These are phyloP conservation scores for Xylariaceae sp. DNA, from an alignment of 2,329 filamentous ascomycete genomes.

Conservation along the genomic window DNA sequence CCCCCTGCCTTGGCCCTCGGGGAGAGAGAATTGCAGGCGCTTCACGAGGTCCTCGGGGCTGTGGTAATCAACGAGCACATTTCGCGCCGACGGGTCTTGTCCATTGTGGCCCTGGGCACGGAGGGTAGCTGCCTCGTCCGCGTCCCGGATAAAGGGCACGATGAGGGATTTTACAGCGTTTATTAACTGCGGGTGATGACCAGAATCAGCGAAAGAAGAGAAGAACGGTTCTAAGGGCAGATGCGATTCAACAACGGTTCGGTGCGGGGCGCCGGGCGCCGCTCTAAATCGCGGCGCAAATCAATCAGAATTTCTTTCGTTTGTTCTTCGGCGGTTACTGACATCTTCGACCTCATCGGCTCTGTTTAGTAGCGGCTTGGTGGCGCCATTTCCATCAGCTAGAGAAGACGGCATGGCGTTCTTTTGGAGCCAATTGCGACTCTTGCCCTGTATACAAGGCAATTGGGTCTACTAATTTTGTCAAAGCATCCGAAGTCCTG, in stretches of 20 bases:
- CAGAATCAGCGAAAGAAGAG: not conserved
- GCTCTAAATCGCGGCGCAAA: not conserved
- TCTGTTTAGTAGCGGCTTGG: conserved; percentile 28
- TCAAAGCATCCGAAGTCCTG: no score
- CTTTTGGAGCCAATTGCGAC: not conserved
- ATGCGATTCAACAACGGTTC: not conserved
- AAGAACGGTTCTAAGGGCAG: not conserved
- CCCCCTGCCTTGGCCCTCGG: conserved; percentile 50
- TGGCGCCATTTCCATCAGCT: conserved; percentile 8
- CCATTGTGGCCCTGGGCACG: conserved; percentile 49
- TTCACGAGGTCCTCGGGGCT: conserved; percentile 52
- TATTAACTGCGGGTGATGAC: conserved; percentile 50
- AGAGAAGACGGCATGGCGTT: conserved; percentile 2
- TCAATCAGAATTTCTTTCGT: no score
- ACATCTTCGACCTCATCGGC: conserved; percentile 44
- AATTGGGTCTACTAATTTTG: no score
- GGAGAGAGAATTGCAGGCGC: conserved; percentile 54
- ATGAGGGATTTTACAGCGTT: conserved; percentile 61
- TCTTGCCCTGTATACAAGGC: no score
- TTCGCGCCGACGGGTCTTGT: conserved; percentile 37
- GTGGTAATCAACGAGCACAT: conserved; percentile 59
- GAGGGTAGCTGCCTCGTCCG: conserved; percentile 55
- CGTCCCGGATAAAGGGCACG: conserved; percentile 63
- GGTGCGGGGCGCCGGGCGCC: not conserved
- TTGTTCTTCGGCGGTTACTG: conserved; percentile 22